These are phyloP conservation scores for Melastoma malabathricum DNA, from an alignment of 345 rosid species.

Conservation along the genomic window DNA sequence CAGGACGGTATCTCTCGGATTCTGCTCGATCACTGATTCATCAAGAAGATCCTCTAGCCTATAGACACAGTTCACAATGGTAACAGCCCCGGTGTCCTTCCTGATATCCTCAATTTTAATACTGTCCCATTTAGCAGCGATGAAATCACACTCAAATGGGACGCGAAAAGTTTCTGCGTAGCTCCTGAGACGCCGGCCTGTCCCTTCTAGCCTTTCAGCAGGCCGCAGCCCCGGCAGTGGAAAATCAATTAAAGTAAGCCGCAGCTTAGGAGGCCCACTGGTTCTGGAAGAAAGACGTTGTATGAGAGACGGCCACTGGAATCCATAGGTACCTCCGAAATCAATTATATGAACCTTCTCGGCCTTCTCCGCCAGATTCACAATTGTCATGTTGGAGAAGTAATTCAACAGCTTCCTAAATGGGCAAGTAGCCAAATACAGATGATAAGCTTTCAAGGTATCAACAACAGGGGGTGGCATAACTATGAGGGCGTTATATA, in stretches of 20 bases:
- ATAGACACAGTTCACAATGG: slow-evolving; percentile 24
- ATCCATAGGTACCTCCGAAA: slow-evolving; percentile 41
- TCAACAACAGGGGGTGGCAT: slow-evolving; percentile 13
- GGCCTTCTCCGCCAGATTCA: slow-evolving; percentile 20
- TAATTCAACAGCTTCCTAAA: slow-evolving; percentile 24
- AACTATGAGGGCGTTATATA: slow-evolving; percentile 4
- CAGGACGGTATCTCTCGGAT: slow-evolving; percentile 36
- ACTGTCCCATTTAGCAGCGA: slow-evolving; percentile 49
- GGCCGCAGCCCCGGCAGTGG: slow-evolving; percentile 47
- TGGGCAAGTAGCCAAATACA: slow-evolving; percentile 25
- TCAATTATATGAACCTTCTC: slow-evolving; percentile 35
- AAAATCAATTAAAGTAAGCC: slow-evolving; percentile 40
- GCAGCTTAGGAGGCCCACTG: slow-evolving; percentile 44
- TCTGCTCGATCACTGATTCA: slow-evolving; percentile 26
- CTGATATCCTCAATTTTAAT: slow-evolving; percentile 34
- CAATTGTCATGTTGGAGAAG: slow-evolving; percentile 23
- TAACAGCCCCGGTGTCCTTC: slow-evolving; percentile 24
- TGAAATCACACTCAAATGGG: slow-evolving; percentile 37
- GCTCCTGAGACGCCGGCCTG: slow-evolving; percentile 32
- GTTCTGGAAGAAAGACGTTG: slow-evolving; percentile 31
- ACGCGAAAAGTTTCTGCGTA: slow-evolving; percentile 29
- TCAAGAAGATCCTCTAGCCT: slow-evolving; percentile 34
- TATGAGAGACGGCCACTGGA: slow-evolving; percentile 55
- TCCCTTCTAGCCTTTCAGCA: slow-evolving; percentile 35
- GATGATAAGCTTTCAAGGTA: slow-evolving; percentile 26